A percentile compares a stretch with the other conserved stretches of the same genome.
phyloP scores from a whole-genome alignment of 1,284 basidiomycete genomes.

The Psilocybe mexicana region DNA sequence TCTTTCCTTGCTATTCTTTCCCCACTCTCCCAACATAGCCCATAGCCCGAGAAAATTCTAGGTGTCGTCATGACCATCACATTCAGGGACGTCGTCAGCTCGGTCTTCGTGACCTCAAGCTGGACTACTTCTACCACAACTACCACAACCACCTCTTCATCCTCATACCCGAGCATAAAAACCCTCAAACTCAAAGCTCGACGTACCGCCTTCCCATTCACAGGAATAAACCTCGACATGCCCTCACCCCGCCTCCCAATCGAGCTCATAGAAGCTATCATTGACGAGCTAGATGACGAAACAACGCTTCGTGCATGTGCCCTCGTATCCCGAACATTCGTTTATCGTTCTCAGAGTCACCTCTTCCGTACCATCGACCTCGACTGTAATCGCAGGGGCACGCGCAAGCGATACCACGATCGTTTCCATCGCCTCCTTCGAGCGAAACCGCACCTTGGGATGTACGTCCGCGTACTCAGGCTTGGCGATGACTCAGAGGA shows the following conservation, averaged over 20 bases:
- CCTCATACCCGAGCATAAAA: not conserved
- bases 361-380: slow-evolving; percentile 21
- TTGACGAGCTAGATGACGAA: slow-evolving; percentile 18
- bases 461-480: slow-evolving; percentile 18
- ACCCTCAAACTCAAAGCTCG: not conserved
- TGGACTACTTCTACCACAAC: not conserved
- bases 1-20: not conserved
- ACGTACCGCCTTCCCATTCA: not conserved
- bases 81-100: not conserved
- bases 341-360: slow-evolving; percentile 19
- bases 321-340: slow-evolving; percentile 17
- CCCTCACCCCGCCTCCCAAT: slow-evolving; percentile 8
- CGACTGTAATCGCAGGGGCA: slow-evolving; percentile 1
- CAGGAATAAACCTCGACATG: not conserved
- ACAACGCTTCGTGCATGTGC: slow-evolving; percentile 19
- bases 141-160: not conserved
- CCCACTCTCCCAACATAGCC: not conserved
- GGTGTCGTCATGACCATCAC: not conserved
- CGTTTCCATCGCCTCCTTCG: slow-evolving; percentile 19
- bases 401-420: slow-evolving; percentile 15
- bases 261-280: slow-evolving; percentile 22
- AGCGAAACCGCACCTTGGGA: slow-evolving; percentile 17
- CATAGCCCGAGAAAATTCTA: not conserved
- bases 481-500: slow-evolving; percentile 24
- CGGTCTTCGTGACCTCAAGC: not conserved